Evolutionary conservation across 1,284 basidiomycete genomes (phyloP).

Genomic region (Ceratobasidium sp.): DNA sequence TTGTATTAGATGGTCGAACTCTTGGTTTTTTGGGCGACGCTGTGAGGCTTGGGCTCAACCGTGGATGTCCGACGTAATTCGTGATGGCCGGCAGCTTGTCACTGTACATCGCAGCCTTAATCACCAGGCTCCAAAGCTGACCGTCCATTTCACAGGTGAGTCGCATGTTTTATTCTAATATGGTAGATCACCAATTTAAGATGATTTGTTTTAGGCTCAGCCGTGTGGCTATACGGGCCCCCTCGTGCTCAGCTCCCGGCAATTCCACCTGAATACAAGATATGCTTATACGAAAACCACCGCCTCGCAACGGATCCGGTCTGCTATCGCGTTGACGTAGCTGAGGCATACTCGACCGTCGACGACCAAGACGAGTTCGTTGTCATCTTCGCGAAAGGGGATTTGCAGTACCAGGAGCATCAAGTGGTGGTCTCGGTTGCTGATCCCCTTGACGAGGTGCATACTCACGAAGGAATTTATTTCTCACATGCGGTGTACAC

Average conservation of each 20-base stretch:
- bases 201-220: neutral
- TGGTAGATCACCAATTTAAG: constrained; percentile 8
- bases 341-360: neutral
- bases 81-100: neutral
- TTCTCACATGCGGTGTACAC: constrained; percentile 23
- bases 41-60: constrained; percentile 16
- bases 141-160: constrained; percentile 26
- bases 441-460: neutral
- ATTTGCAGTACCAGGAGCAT: neutral
- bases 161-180: too few species aligned
- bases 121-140: constrained; percentile 2
- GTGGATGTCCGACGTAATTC: constrained; percentile 11
- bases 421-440: constrained; percentile 6
- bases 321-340: constrained; percentile 22
- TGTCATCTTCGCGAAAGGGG: constrained; percentile 17
- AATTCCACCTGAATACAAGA: constrained; percentile 23
- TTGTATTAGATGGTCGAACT: neutral
- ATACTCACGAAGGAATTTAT: neutral
- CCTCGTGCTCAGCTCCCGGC: constrained; percentile 5
- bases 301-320: neutral
- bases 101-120: constrained; percentile 25
- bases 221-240: constrained; percentile 24
- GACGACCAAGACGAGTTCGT: neutral
- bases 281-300: constrained; percentile 3
- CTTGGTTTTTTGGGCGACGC: constrained; percentile 7